phyloP scores from a whole-genome alignment of 257 asterid genomes.

The Solanum appendiculatum region DNA sequence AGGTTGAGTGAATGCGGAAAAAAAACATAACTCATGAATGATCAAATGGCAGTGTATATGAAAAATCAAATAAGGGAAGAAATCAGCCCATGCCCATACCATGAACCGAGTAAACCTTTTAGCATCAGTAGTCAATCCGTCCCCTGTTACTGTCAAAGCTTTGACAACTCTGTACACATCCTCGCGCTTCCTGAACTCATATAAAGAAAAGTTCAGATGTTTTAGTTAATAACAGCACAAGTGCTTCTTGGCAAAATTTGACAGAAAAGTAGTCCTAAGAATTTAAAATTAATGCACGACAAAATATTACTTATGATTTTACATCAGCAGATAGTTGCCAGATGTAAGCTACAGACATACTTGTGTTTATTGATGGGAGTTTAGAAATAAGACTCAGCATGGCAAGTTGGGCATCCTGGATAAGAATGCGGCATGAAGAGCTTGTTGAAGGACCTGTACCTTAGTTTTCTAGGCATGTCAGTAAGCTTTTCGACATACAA shows the following conservation, averaged over 20 bases:
- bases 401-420: not conserved
- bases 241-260: not conserved
- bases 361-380: not conserved
- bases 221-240: not conserved
- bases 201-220: not conserved
- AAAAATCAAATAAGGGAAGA: not conserved
- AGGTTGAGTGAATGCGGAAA: not conserved
- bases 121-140: conserved; percentile 55
- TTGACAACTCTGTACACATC: conserved; percentile 85
- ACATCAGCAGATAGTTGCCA: not conserved
- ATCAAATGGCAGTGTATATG: not conserved
- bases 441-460: not conserved
- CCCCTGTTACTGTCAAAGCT: conserved; percentile 59
- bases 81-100: conserved; percentile 45
- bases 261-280: not conserved
- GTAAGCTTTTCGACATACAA: not conserved
- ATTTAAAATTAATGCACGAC: not conserved
- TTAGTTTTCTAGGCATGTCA: not conserved
- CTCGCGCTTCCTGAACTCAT: conserved; percentile 64
- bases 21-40: not conserved
- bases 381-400: not conserved
- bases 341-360: not conserved
- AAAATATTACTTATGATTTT: not conserved
- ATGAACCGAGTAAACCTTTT: conserved; percentile 49
- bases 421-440: not conserved